Evolutionary conservation across 805 yeast genomes (phyloP).

Genomic region (Pichia californica): DNA sequence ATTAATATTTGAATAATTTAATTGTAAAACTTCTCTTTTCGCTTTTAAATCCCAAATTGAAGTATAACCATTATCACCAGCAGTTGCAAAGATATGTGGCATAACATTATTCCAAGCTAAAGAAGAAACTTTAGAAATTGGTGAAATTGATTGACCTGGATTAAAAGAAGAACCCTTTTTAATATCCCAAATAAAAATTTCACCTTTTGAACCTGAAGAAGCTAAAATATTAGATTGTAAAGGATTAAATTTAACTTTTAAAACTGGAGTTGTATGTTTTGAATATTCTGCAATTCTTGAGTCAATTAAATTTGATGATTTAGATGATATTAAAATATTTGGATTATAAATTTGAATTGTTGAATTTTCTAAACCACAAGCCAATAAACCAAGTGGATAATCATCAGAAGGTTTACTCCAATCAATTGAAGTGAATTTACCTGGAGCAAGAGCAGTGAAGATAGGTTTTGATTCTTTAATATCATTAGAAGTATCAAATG

Average conservation of each 20-base stretch:
- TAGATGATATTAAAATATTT: constrained; percentile 36
- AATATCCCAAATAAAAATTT: constrained; percentile 86
- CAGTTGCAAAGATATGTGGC: constrained; percentile 83
- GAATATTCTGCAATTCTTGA: constrained; percentile 45
- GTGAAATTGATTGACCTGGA: constrained; percentile 77
- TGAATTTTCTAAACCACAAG: constrained; percentile 88
- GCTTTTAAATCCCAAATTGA: constrained; percentile 92
- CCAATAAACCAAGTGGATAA: constrained; percentile 53
- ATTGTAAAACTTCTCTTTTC: constrained; percentile 80
- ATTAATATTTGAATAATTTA: constrained; percentile 67
- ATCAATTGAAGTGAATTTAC: constrained; percentile 71
- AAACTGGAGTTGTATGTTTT: constrained; percentile 65
- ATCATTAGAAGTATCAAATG: constrained; percentile 36
- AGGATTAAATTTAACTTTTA: constrained; percentile 71
- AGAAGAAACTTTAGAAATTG: constrained; percentile 72
- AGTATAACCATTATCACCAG: constrained; percentile 78
- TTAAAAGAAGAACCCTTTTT: constrained; percentile 47
- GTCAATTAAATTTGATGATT: constrained; percentile 30
- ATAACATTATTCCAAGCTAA: constrained; percentile 86
- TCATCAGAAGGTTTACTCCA: constrained; percentile 63
- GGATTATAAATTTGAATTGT: constrained; percentile 73
- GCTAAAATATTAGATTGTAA: constrained; percentile 65
- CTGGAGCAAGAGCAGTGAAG: constrained; percentile 41
- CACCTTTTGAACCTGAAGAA: constrained; percentile 85
- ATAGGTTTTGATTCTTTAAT: constrained; percentile 34